A percentile compares a stretch with the other conserved stretches of the same genome.
Conservation (phyloP, 768 basidiomycete species). For the Jaapia argillacea region DNA sequence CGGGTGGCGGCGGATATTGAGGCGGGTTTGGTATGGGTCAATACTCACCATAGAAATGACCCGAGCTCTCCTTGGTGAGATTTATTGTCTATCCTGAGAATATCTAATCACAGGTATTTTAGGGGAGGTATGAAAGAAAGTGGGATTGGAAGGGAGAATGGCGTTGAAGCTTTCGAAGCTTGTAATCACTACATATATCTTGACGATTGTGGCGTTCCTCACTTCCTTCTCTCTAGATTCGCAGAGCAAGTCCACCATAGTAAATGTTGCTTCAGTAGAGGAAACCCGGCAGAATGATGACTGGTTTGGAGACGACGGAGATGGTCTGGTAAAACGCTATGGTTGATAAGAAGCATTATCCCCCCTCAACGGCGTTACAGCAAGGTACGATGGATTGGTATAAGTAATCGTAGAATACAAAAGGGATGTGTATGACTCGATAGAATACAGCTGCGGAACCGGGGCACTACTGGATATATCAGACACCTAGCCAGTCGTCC, state of each 20-base stretch:
- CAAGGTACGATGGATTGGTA: no score
- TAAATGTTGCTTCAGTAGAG: constrained; percentile 58
- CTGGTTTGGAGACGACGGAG: constrained; percentile 71
- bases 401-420: no score
- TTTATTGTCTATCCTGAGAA: neutral
- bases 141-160: constrained; percentile 82
- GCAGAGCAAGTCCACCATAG: constrained; percentile 73
- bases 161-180: constrained; percentile 68
- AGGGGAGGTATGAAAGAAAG: constrained; percentile 91
- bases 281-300: constrained; percentile 56
- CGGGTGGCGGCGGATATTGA: constrained; percentile 61
- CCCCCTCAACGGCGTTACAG: no score
- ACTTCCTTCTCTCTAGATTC: constrained; percentile 40
- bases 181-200: no score
- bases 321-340: no score
- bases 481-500: constrained; percentile 20
- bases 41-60: constrained; percentile 85
- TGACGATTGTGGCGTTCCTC: neutral
- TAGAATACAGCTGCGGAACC: no score
- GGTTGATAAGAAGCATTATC: no score
- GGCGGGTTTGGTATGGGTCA: constrained; percentile 78
- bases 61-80: constrained; percentile 80
- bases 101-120: constrained; percentile 1
- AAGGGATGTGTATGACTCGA: no score
- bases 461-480: no score